Base-by-base conservation (phyloP, 2,329 filamentous ascomycete genomes). In the Aspergillus pseudoviridinutans region DNA sequence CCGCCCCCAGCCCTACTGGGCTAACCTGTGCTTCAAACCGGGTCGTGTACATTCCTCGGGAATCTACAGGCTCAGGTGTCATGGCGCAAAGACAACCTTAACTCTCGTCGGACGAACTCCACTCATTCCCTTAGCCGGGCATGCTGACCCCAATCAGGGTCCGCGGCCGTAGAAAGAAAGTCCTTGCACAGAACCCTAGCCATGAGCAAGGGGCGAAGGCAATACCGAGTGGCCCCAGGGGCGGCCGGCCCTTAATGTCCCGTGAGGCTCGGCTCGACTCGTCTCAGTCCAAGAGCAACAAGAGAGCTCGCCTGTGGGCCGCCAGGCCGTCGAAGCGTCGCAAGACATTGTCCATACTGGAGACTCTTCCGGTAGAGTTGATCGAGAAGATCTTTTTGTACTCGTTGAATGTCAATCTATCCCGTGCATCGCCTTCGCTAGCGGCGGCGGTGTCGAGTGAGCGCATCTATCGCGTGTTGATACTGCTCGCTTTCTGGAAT, bases 381-480 rank as follows among this genome's bases (percentile, higher is more conserved):
- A 71, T 83, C n/a, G 78, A 83, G 61, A 71, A 75, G 44, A 82
- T 84, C 49, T 83, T 83, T 58, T 68, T 80, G n/a, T 66, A 75
- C 28, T 75, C 77, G 5, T 64, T 78, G 25, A 80, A 82, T 59
- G 61, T 79, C 32, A 76, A 79, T 41, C 64, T 81, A 1, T 71
- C 78, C 2, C 69, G 69, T 17, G 71, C 74, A 4, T 83, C 81
- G 0, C 69, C 68, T 0, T 59, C 67, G 10, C 64, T 84, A 9
- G 73, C 72, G 9, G 63, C 65, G 0, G 71, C 70, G 2, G 59
- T 80, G 10, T 78, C 77, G 0, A 70, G 71, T 9, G 74, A 76
- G 49, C 66, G 70, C 3, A 70, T 80, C 4, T 80, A 78, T 51
- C 65, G 68, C 2, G 65, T 71, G 1, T 63, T 80, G 35, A 72